phyloP scores from a whole-genome alignment of 2,329 filamentous ascomycete species.

The Dissoconium aciculare region DNA sequence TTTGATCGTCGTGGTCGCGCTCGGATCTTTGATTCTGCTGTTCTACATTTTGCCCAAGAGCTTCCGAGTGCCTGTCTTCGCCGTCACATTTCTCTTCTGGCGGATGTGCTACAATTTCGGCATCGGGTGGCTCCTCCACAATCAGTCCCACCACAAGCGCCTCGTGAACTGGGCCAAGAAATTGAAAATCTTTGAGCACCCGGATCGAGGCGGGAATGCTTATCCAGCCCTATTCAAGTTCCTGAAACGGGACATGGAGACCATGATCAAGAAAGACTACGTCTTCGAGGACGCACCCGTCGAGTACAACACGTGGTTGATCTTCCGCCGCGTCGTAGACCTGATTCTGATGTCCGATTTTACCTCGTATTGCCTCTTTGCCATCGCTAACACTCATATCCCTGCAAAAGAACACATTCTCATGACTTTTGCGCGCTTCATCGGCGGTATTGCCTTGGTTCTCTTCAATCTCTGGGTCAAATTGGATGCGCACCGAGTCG shows the following conservation, averaged over 20 bases:
- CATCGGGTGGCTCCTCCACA: slow-evolving; percentile 76
- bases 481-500: slow-evolving; percentile 88
- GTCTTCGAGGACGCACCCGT: slow-evolving; percentile 81
- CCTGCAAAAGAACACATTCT: slow-evolving; percentile 56
- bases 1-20: slow-evolving; percentile 59
- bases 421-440: slow-evolving; percentile 63
- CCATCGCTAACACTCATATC: slow-evolving; percentile 66
- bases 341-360: slow-evolving; percentile 99
- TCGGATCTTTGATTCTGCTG: slow-evolving; percentile 58
- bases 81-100: slow-evolving; percentile 80
- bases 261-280: slow-evolving; percentile 89
- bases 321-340: slow-evolving; percentile 90
- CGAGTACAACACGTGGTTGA: slow-evolving; percentile 98
- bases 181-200: slow-evolving; percentile 73
- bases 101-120: slow-evolving; percentile 82
- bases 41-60: slow-evolving; percentile 57
- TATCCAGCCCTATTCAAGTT: slow-evolving; percentile 68
- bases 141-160: slow-evolving; percentile 78
- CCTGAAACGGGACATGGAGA: slow-evolving; percentile 78
- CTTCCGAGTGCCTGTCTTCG: slow-evolving; percentile 63
- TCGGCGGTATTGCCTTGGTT: slow-evolving; percentile 60
- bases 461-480: slow-evolving; percentile 98
- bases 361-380: slow-evolving; percentile 89
- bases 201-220: slow-evolving; percentile 64
- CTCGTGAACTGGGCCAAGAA: slow-evolving; percentile 79